Evolutionary conservation across 73 alveolate genomes (phyloP), one percentile per base, ranked within the genome.

Genomic region (Tetrahymena elliotti): DNA sequence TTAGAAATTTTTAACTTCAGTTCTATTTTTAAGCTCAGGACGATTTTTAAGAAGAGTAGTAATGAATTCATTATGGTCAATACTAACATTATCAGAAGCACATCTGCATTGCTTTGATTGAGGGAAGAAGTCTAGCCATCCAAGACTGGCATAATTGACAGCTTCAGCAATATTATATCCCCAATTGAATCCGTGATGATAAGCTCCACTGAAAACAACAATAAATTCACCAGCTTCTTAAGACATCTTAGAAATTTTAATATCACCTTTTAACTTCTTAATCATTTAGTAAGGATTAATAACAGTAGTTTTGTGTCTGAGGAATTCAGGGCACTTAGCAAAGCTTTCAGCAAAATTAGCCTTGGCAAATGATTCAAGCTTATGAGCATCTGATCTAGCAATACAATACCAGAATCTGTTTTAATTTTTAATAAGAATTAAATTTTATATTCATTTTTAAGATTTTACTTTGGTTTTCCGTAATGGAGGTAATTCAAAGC

Each of bases 141-240:
- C 95, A 9, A 84, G 95, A 37, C 96, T 84, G 22, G 97, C 97
- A 83, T 97, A 97, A 95, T 98, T 98, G 4, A 98, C 99, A n/a
- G 99, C 99, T 94, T 98, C 99, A 38, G 99, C 99, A 20, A 98
- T 93, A 88, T 98, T 98, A 82, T 95, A 97, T 35, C 99, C 99
- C 53, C 96, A 95, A 92, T 97, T 97, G 92, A 98, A 98, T 15
- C 99, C 99, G 38, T 98, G 94, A 88, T 98, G 99, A 93, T 98
- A 98, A 9, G 98, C 98, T 33, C 96, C 94, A 88, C 98, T 97
- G 31, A 97, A 94, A 13, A 97, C 82, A 33, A 98, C 95, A 96
- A 98, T 95, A 84, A 94, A 98, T 95, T 98, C 99, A 34, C 99
- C 99, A 93, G 93, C 93, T 35, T 96, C 95, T 84, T 98, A 98